Percentiles rank a stretch among this genome's conserved stretches.
These are phyloP conservation scores for Fraxinus latifolia DNA, from an alignment of 305 asterid genomes.

Conservation along the genomic window DNA sequence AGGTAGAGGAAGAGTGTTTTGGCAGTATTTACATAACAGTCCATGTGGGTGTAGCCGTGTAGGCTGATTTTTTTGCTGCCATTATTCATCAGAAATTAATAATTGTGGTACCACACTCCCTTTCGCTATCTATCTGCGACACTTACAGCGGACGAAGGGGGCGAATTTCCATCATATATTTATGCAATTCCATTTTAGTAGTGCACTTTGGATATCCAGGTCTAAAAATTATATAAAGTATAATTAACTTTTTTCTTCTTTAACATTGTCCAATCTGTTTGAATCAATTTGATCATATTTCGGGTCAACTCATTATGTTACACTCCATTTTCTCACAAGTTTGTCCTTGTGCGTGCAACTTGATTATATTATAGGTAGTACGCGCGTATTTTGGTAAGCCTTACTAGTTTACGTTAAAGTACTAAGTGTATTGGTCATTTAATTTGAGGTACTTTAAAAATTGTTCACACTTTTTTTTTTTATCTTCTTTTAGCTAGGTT, in stretches of 20 bases:
- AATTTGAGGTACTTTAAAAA: neutral
- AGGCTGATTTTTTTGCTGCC: slow-evolving; percentile 24
- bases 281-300: neutral
- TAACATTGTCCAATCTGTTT: neutral
- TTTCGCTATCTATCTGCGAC: slow-evolving; percentile 33
- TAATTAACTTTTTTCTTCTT: neutral
- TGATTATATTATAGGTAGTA: neutral
- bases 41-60: slow-evolving; percentile 33
- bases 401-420: neutral
- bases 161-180: slow-evolving; percentile 31
- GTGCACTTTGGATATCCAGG: neutral
- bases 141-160: slow-evolving; percentile 53
- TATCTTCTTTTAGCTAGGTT: no score
- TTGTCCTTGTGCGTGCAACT: neutral
- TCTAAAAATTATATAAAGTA: neutral
- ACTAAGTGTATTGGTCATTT: neutral
- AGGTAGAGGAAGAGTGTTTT: slow-evolving; percentile 29
- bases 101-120: slow-evolving; percentile 39
- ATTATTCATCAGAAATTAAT: slow-evolving; percentile 35
- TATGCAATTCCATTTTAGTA: neutral
- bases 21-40: slow-evolving; percentile 36
- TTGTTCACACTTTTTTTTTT: no score
- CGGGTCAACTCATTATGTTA: neutral
- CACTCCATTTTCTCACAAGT: neutral
- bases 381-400: neutral